A percentile compares a stretch with the other conserved stretches of the same genome.
Evolutionary conservation across 805 yeast species (phyloP).

Genomic region (Wickerhamomyces subpelliculosus): DNA sequence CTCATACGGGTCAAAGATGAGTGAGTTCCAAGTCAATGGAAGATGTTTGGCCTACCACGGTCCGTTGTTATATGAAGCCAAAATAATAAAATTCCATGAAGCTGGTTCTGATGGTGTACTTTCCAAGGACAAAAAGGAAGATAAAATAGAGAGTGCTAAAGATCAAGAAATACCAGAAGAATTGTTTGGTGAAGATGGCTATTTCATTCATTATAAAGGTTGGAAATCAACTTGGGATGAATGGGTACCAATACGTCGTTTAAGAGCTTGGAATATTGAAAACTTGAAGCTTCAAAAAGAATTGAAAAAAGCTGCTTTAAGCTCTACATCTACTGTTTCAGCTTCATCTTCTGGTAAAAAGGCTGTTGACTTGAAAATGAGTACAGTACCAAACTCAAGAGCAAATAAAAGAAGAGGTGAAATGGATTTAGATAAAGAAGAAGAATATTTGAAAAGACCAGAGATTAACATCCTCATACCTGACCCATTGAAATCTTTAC

Average conservation of each 20-base stretch:
- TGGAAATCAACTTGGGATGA: constrained; percentile 98
- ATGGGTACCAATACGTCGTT: constrained; percentile 74
- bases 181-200: constrained; percentile 33
- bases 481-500: constrained; percentile 53
- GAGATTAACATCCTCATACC: constrained; percentile 55
- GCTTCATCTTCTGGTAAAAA: constrained; percentile 10
- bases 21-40: constrained; percentile 17
- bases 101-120: constrained; percentile 37
- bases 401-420: constrained; percentile 23
- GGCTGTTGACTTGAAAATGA: constrained; percentile 9
- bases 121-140: constrained; percentile 32
- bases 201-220: constrained; percentile 83
- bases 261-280: constrained; percentile 63
- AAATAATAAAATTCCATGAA: constrained; percentile 57
- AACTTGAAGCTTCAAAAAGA: constrained; percentile 58
- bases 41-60: constrained; percentile 83
- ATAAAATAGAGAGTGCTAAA: constrained; percentile 16
- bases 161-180: constrained; percentile 27
- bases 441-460: constrained; percentile 18
- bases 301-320: constrained; percentile 42
- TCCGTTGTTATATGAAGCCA: constrained; percentile 84
- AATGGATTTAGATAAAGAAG: constrained; percentile 24
- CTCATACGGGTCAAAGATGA: not conserved
- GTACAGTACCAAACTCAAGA: constrained; percentile 6
- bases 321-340: constrained; percentile 16